These are phyloP conservation scores for Mycosphaerella sp. DNA, from an alignment of 2,329 filamentous ascomycete species.

Conservation along the genomic window DNA sequence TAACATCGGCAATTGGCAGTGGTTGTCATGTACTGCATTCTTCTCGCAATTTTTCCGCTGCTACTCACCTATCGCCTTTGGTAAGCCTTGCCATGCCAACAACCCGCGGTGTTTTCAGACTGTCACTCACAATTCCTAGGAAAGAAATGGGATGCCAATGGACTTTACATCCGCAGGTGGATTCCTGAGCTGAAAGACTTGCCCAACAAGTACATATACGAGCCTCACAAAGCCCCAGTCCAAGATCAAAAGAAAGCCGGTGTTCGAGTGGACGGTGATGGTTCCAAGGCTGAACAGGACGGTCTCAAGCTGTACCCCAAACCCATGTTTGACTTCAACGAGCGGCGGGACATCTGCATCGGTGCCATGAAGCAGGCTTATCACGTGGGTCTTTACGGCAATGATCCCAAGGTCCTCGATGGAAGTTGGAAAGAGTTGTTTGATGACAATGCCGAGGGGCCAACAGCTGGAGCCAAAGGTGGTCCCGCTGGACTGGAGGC, in stretches of 20 bases:
- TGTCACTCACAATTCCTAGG: constrained; percentile 24
- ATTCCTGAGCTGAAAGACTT: constrained; percentile 49
- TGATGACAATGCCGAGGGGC: constrained; percentile 41
- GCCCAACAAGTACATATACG: constrained; percentile 66
- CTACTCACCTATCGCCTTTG: constrained; percentile 59
- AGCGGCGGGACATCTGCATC: constrained; percentile 57
- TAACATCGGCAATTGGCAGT: constrained; percentile 73
- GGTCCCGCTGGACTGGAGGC: constrained; percentile 35
- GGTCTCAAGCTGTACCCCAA: constrained; percentile 55
- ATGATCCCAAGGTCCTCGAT: constrained; percentile 55
- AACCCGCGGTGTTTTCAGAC: background rate
- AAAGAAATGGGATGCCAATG: constrained; percentile 68
- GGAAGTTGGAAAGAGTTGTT: constrained; percentile 52
- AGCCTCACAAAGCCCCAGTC: constrained; percentile 68
- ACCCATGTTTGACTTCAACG: constrained; percentile 69
- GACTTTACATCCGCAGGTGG: constrained; percentile 57
- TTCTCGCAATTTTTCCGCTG: constrained; percentile 65
- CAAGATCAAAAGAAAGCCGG: constrained; percentile 63
- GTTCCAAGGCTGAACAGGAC: constrained; percentile 34
- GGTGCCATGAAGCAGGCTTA: constrained; percentile 66
- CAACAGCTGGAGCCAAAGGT: constrained; percentile 38
- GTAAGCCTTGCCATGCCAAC: background rate
- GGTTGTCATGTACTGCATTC: constrained; percentile 69
- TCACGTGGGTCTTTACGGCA: constrained; percentile 56
- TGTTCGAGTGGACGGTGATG: constrained; percentile 54